phyloP scores from a whole-genome alignment of 345 rosid species.

The Aurinia saxatilis region DNA sequence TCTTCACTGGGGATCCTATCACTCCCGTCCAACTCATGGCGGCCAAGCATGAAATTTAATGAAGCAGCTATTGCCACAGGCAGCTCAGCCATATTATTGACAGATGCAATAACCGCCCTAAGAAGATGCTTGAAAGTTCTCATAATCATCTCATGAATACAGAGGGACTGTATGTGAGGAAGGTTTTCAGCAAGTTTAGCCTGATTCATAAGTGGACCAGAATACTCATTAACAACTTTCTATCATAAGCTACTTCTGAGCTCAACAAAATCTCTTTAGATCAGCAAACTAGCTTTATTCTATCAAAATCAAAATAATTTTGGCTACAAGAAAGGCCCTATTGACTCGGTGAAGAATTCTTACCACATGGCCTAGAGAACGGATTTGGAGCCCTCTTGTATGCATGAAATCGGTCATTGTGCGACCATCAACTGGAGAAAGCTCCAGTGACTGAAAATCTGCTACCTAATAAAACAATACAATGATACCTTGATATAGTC shows the following conservation, averaged over 20 bases:
- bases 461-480: slow-evolving; percentile 51
- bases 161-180: slow-evolving; percentile 89
- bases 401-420: slow-evolving; percentile 97
- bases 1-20: slow-evolving; percentile 28
- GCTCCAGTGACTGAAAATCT: slow-evolving; percentile 94
- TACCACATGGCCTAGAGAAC: slow-evolving; percentile 83
- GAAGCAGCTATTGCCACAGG: slow-evolving; percentile 72
- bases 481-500: background rate
- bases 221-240: background rate
- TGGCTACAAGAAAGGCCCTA: slow-evolving; percentile 1
- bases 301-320: slow-evolving; percentile 2
- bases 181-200: slow-evolving; percentile 90
- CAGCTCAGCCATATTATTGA: slow-evolving; percentile 46
- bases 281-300: background rate
- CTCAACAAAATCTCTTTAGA: slow-evolving; percentile 4
- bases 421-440: slow-evolving; percentile 97
- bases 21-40: slow-evolving; percentile 40
- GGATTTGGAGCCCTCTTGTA: slow-evolving; percentile 87
- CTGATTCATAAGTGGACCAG: slow-evolving; percentile 33
- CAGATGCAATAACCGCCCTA: slow-evolving; percentile 79
- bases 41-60: slow-evolving; percentile 69
- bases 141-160: slow-evolving; percentile 88
- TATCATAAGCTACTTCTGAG: background rate
- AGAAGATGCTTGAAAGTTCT: slow-evolving; percentile 83
- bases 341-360: slow-evolving; percentile 17